Evolutionary conservation across 441 rosid species (phyloP).

Genomic region (Gossypium davidsonii): DNA sequence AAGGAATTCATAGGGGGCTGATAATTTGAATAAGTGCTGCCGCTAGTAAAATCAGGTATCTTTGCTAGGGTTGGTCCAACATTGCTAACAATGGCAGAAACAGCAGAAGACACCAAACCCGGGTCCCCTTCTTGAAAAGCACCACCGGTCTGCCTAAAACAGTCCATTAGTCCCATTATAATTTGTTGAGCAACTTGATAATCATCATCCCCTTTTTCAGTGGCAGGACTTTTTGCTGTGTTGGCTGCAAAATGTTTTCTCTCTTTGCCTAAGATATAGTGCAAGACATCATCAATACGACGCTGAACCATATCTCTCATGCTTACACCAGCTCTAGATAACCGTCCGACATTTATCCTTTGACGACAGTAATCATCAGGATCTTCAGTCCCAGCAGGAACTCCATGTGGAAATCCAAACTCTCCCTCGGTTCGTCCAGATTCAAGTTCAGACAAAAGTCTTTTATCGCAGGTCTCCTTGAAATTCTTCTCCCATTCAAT

Average conservation of each 20-base stretch:
- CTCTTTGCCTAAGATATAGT: conserved; percentile 50
- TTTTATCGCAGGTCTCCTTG: conserved; percentile 66
- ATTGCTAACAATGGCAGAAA: conserved; percentile 77
- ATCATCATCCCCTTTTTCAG: conserved; percentile 67
- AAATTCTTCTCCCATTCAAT: conserved; percentile 81
- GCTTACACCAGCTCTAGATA: conserved; percentile 72
- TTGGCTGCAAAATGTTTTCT: conserved; percentile 55
- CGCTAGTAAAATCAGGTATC: conserved; percentile 59
- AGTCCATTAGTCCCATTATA: conserved; percentile 65
- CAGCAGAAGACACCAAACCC: conserved; percentile 82
- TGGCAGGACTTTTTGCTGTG: conserved; percentile 38
- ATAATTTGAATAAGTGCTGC: conserved; percentile 43
- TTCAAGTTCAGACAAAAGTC: conserved; percentile 90
- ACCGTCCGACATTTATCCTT: conserved; percentile 59
- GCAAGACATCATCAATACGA: conserved; percentile 64
- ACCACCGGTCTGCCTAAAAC: conserved; percentile 88
- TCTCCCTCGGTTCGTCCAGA: conserved; percentile 72
- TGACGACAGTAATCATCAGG: conserved; percentile 85
- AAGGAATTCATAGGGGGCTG: conserved; percentile 42
- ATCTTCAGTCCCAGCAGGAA: conserved; percentile 81
- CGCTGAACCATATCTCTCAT: conserved; percentile 81
- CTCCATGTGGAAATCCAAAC: conserved; percentile 74
- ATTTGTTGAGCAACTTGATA: conserved; percentile 82
- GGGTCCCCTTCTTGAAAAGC: conserved; percentile 99
- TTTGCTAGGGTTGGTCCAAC: conserved; percentile 59